These are phyloP conservation scores for Zygoascus meyerae DNA, from an alignment of 1,139 yeast genomes.

Conservation along the genomic window DNA sequence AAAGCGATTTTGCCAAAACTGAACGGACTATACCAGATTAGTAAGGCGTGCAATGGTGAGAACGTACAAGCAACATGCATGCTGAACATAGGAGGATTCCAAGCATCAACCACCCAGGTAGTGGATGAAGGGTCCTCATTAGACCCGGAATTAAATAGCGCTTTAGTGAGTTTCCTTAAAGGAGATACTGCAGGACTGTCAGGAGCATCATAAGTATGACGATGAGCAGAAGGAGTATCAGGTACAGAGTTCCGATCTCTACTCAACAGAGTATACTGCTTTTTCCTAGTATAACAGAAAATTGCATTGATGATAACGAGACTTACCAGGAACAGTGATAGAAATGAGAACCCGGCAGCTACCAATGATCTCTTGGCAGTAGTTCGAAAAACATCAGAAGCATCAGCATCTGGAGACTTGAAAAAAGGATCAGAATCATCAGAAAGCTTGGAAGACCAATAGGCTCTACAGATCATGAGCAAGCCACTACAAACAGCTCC, in stretches of 20 bases:
- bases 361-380: constrained; percentile 14
- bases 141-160: constrained; percentile 4
- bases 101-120: constrained; percentile 51
- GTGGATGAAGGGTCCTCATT: constrained; percentile 15
- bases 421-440: constrained; percentile 11
- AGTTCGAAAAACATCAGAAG: constrained; percentile 7
- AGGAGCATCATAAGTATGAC: constrained; percentile 25
- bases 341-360: constrained; percentile 12
- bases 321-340: constrained; percentile 14
- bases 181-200: constrained; percentile 10
- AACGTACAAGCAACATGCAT: constrained; percentile 46
- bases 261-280: constrained; percentile 40
- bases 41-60: constrained; percentile 50
- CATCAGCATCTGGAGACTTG: constrained; percentile 7
- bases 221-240: constrained; percentile 38
- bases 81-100: constrained; percentile 55
- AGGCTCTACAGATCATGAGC: constrained; percentile 23
- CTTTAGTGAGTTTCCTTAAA: constrained; percentile 7
- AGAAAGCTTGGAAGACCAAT: constrained; percentile 11
- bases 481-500: constrained; percentile 39
- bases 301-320: constrained; percentile 32
- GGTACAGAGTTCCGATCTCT: constrained; percentile 36
- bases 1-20: constrained; percentile 34
- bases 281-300: constrained; percentile 33
- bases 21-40: constrained; percentile 41